Evolutionary conservation across 768 basidiomycete genomes (phyloP).

Genomic region (Boletus rubescentipes): DNA sequence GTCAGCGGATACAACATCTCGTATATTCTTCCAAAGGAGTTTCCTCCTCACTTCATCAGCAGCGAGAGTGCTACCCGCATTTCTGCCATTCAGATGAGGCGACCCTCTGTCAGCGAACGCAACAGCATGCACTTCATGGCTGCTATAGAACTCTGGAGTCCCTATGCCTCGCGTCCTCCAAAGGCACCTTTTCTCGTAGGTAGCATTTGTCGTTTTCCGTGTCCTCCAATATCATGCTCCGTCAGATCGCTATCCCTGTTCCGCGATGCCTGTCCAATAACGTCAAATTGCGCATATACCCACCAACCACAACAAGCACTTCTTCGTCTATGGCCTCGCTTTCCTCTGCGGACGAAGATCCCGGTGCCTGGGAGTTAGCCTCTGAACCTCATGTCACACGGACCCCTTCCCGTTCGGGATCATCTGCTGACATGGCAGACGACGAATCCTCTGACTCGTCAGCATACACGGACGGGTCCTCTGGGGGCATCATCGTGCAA

Average conservation of each 20-base stretch:
- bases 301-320: constrained; percentile 50
- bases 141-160: constrained; percentile 74
- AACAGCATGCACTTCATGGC: constrained; percentile 75
- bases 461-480: constrained; percentile 44
- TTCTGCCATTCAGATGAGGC: constrained; percentile 39
- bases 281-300: constrained; percentile 71
- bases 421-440: constrained; percentile 73
- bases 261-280: constrained; percentile 78
- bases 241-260: constrained; percentile 71
- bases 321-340: constrained; percentile 69
- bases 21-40: constrained; percentile 71
- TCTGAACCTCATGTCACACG: constrained; percentile 77
- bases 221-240: constrained; percentile 6
- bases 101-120: constrained; percentile 55
- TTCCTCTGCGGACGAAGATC: constrained; percentile 73
- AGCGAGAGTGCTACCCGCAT: constrained; percentile 23
- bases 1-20: constrained; percentile 77
- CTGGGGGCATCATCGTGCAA: constrained; percentile 66
- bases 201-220: background rate
- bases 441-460: constrained; percentile 80
- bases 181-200: constrained; percentile 72
- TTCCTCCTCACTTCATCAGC: constrained; percentile 37
- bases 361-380: constrained; percentile 68
- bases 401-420: constrained; percentile 49
- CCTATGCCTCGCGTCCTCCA: constrained; percentile 65